A percentile compares a stretch with the other conserved stretches of the same genome.
Evolutionary conservation across 2,329 filamentous ascomycete species (phyloP).

Genomic region (Diatrype stigma): DNA sequence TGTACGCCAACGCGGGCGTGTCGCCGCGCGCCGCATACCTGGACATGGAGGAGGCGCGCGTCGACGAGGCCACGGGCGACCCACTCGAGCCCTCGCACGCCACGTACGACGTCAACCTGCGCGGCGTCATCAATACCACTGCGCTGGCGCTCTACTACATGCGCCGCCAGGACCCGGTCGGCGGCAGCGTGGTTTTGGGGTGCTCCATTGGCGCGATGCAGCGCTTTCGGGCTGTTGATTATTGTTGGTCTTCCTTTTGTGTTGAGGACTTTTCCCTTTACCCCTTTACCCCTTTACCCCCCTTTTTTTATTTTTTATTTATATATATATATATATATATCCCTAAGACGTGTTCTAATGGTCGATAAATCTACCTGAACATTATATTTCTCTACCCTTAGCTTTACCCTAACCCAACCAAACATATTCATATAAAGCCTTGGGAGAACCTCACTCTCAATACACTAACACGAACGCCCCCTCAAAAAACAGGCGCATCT

Average conservation of each 20-base stretch:
- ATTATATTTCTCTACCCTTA: too few species aligned
- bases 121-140: constrained; percentile 45
- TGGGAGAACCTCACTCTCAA: too few species aligned
- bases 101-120: constrained; percentile 47
- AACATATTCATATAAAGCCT: too few species aligned
- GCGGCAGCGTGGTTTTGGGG: constrained; percentile 52
- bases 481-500: constrained; percentile 28
- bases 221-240: constrained; percentile 47
- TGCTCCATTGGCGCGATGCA: constrained; percentile 48
- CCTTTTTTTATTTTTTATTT: too few species aligned
- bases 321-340: too few species aligned
- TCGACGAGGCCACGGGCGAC: constrained; percentile 43
- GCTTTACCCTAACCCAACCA: too few species aligned
- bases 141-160: constrained; percentile 47
- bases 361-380: too few species aligned
- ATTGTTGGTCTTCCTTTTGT: constrained; percentile 25
- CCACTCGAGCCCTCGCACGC: constrained; percentile 38
- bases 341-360: too few species aligned
- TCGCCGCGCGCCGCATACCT: constrained; percentile 43
- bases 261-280: too few species aligned
- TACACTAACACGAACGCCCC: too few species aligned
- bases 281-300: too few species aligned
- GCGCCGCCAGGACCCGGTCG: constrained; percentile 33
- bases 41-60: constrained; percentile 34
- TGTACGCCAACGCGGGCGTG: constrained; percentile 65